Evolutionary conservation across 1,284 basidiomycete species (phyloP), one percentile per base, ranked within the genome.

Genomic region (Tilletia caries): DNA sequence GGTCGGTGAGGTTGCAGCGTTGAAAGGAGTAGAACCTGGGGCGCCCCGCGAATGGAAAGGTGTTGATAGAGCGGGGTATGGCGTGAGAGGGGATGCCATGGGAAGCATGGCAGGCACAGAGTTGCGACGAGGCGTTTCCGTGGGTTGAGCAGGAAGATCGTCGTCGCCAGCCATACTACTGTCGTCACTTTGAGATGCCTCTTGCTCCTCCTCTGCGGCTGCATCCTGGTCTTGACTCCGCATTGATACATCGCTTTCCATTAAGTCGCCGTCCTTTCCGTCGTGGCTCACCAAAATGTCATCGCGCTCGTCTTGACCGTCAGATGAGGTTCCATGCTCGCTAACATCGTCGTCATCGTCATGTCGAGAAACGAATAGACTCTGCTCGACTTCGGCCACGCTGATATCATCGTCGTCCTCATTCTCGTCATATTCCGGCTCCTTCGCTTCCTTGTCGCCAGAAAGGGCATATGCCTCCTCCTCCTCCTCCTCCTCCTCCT

Each of bases 401-500:
- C n/a, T n/a, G n/a, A n/a, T n/a, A n/a, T 68, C 62, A 23, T n/a
- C 60, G 5, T 65, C 65, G 33, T 65, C 37, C 48, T 34, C 18
- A 32, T 37, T 27, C 23, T 64, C 67, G 6, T 68, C 60, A 10
- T 32, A 64, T 18, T 65, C 62, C 8, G n/a, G 29, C 10, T 65
- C 67, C 1, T 65, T 41, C 2, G 37, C 29, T 5, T 52, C 41
- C 15, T 27, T 15, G 18, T 33, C 33, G n/a, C n/a, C n/a, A n/a
- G n/a, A n/a, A n/a, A n/a, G n/a, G n/a, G n/a, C n/a, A n/a, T n/a
- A n/a, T n/a, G n/a, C n/a, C n/a, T n/a, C 44, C 23, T 64, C 67
- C 15, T 68, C 60, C 18, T 32, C 67, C 27, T 65, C 62, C 8
- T 37, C 48, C 10, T 65, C 67, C 1, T 65, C 60, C 2, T 65